Percentiles rank a stretch among this genome's conserved stretches.
These are phyloP conservation scores for Anthracocystis panici-leucophaei DNA, from an alignment of 1,284 basidiomycete species.

Conservation along the genomic window DNA sequence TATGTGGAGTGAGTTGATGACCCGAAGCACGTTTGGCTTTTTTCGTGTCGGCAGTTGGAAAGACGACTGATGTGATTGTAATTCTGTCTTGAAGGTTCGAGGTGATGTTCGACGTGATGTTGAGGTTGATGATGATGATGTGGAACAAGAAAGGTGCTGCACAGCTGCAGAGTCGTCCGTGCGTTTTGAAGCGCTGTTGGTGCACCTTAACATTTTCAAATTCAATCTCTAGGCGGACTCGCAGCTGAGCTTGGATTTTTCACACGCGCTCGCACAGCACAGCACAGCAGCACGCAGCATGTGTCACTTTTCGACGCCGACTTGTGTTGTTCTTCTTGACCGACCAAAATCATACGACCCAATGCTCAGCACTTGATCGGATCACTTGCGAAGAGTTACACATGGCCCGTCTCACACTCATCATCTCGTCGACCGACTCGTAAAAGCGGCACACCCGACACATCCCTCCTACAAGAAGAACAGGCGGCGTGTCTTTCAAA, in stretches of 20 bases:
- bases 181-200: neutral
- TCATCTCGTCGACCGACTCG: too few relatives aligned
- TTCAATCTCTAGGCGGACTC: neutral
- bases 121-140: neutral
- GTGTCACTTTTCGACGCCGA: constrained; percentile 2
- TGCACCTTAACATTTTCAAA: neutral
- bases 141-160: neutral
- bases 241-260: too few relatives aligned
- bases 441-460: too few relatives aligned
- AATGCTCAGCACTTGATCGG: neutral
- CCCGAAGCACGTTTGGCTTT: too few relatives aligned
- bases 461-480: too few relatives aligned
- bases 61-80: neutral
- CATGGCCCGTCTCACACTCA: neutral
- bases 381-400: neutral
- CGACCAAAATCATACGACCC: constrained; percentile 14
- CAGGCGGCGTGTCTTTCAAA: too few relatives aligned
- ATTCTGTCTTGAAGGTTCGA: neutral
- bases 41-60: too few relatives aligned
- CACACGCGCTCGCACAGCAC: neutral
- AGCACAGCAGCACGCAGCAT: neutral
- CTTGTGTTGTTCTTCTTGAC: constrained; percentile 2
- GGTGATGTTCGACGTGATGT: neutral
- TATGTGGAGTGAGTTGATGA: too few relatives aligned
- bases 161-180: neutral